Evolutionary conservation across 2,329 filamentous ascomycete species (phyloP), one percentile per base, ranked within the genome.

Genomic region (Ceratocystis smalleyi): DNA sequence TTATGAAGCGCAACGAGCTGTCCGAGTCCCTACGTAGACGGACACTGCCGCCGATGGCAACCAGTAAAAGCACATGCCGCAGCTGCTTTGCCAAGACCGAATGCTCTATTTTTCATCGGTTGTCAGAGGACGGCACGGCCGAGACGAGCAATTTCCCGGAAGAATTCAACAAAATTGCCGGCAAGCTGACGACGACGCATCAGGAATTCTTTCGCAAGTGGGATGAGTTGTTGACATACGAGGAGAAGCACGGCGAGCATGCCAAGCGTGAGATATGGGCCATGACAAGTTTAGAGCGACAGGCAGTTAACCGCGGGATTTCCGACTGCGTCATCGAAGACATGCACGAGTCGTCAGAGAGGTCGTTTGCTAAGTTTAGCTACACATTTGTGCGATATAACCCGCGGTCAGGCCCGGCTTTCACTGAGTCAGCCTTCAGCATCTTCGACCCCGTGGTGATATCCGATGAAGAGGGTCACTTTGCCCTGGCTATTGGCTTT

Each of bases 401-500:
- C 27, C 73, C 80, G 0, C 70, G 76, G 1, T 69, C 83, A 0
- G 79, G 79, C 0, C 91, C 94, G 70, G 95, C 90, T 0, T 99
- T 99, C 71, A 77, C 89, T 1, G 92, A 97, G 70, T 97, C 91
- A 1, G 91, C 97, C 70, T 82, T 99, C 35, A 83, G 80, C 1
- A 80, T 89, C 30, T 92, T 92, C 51, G 94, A 99, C 71, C 92
- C 94, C 0, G 86, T 97, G 61, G 94, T 99, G n/a, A 82, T 99
- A 2, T 97, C 94, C 0, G 94, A 96, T 69, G 94, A 99, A 73
- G 81, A 89, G 67, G 94, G 94, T 0, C 94, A 99, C 72, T 99
- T 95, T 76, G 92, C 92, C 0, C 81, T 99, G 47, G 91, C 92
- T 0, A 90, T 96, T 69, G 94, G 94, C 1, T 99, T 89, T 70